Base-by-base conservation (phyloP, 2,329 filamentous ascomycete species). In the Aureobasidium melanogenum region DNA sequence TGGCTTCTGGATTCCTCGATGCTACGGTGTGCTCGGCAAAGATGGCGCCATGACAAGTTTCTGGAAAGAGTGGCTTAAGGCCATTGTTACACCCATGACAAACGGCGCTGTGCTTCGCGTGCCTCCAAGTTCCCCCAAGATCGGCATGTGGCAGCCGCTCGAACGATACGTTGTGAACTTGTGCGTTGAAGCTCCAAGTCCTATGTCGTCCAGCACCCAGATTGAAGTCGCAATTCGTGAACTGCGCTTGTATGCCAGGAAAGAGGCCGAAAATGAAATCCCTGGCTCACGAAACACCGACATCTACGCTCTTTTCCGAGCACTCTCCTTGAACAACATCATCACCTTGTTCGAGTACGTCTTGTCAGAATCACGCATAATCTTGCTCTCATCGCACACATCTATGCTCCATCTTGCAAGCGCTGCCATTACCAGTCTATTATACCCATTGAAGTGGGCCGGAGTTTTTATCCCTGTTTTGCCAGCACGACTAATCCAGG, bases 21-120 rank as follows among this genome's bases (percentile, higher is more conserved):
- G 93, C 1, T 99, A 96, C 71, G 94, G 94, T 62, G 87, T 99
- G 64, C 80, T 99, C 64, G 94, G 94, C 36, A 84, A 89, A 64
- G 94, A 99, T 71, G 81, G 82, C 14, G 87, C 85, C 63, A 83
- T 95, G 75, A 91, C 92, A 65, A 84, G 86, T 34, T 97, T 99
- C 76, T 99, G 93, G 92, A 97, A 97, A 74, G 94, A 99, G 73
- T 99, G 94, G 94, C 82, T 99, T 51, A 88, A 91, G 74, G 92
- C 93, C 7, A 83, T 97, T 10, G 80, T 94, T n/a, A 90, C 96
- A 24, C 94, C 94, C 30, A 99, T 97, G 94, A 91, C 87, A 1
- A 91, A 96, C 70, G 91, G 93, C 22, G 85, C 82, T 15, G 81
- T 99, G 32, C 77, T 94, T 66, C 84, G 92, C 61, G 86, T 99